phyloP scores from a whole-genome alignment of 306 rosid genomes.

The Inga laurina region DNA sequence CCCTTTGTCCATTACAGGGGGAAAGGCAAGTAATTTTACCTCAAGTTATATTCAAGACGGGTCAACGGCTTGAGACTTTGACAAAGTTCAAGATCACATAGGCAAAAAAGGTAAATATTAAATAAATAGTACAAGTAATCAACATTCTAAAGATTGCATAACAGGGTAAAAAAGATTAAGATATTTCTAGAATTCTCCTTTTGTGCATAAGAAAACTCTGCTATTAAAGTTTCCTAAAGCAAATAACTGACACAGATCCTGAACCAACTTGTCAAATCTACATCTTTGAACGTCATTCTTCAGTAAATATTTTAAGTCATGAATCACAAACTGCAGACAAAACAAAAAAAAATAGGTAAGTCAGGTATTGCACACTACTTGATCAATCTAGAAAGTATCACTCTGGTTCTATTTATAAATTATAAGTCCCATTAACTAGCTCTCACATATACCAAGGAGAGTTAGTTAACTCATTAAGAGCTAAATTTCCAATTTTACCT shows the following conservation, averaged over 20 bases:
- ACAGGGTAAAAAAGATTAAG: neutral
- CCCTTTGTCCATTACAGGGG: neutral
- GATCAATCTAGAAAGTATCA: neutral
- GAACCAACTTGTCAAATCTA: constrained; percentile 48
- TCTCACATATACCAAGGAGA: neutral
- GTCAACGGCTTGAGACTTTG: neutral
- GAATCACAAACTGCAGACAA: constrained; percentile 48
- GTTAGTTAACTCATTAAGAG: neutral
- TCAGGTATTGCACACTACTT: neutral
- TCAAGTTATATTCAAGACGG: neutral
- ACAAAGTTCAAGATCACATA: neutral
- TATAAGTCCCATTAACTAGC: no score
- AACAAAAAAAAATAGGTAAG: neutral
- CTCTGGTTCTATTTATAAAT: no score
- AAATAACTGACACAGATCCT: constrained; percentile 37
- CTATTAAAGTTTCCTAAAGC: constrained; percentile 33
- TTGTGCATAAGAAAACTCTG: neutral
- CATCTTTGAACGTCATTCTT: constrained; percentile 46
- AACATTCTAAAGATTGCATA: constrained; percentile 8
- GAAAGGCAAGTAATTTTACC: neutral
- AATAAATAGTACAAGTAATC: neutral
- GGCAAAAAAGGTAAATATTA: neutral
- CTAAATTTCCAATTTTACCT: no score
- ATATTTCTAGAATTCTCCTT: constrained; percentile 1
- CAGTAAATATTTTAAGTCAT: constrained; percentile 39